These are phyloP conservation scores for Alternaria ventricosa DNA, from an alignment of 2,329 filamentous ascomycete genomes.

Conservation along the genomic window DNA sequence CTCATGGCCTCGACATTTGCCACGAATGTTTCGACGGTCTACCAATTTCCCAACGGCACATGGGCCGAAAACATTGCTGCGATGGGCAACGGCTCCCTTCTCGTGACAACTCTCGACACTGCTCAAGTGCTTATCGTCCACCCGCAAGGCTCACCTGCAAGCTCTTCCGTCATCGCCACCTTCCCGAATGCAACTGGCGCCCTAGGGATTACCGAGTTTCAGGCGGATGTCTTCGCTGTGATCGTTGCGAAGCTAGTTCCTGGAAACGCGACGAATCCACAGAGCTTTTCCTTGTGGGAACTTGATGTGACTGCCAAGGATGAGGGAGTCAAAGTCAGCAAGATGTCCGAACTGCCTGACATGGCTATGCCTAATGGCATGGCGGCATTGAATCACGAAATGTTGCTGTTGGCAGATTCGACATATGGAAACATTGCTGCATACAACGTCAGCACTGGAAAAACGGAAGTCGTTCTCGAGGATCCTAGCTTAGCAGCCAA, in stretches of 20 bases:
- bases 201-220: constrained; percentile 48
- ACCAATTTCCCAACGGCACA: constrained; percentile 34
- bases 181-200: constrained; percentile 34
- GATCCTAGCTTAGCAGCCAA: constrained; percentile 19
- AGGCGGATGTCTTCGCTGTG: constrained; percentile 44
- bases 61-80: constrained; percentile 50
- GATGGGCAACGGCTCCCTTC: constrained; percentile 47
- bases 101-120: constrained; percentile 40
- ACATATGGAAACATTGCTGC: constrained; percentile 21
- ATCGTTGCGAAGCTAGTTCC: constrained; percentile 23
- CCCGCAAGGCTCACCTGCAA: constrained; percentile 28
- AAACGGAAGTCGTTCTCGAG: constrained; percentile 13
- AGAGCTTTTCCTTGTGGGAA: constrained; percentile 24
- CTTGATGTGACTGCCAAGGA: constrained; percentile 16
- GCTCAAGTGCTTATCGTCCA: constrained; percentile 46
- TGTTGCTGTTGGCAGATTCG: constrained; percentile 33
- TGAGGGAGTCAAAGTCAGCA: constrained; percentile 1
- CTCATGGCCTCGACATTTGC: constrained; percentile 2
- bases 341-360: constrained; percentile 22
- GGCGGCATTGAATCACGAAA: constrained; percentile 18
- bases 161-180: constrained; percentile 30
- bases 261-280: constrained; percentile 1
- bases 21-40: constrained; percentile 16
- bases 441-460: constrained; percentile 17
- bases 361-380: constrained; percentile 32